Conservation (phyloP, 208 protist genomes). For the Acanthamoeba healyi region DNA sequence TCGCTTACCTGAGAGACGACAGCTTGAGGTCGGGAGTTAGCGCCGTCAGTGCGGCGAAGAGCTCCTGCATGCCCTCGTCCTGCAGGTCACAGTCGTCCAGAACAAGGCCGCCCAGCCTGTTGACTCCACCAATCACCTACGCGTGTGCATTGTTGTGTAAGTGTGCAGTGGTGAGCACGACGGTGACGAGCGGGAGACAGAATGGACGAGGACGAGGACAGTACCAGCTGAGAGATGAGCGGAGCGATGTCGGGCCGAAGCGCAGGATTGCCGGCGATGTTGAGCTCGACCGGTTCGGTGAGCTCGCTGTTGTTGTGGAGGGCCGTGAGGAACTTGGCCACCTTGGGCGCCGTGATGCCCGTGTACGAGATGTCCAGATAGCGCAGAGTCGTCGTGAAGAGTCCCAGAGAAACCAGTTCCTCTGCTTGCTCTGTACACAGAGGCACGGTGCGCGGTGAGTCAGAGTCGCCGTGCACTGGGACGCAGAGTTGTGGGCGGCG, state of each 20-base stretch:
- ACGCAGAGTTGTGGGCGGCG: no score
- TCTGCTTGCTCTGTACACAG: neutral
- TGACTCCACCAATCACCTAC: neutral
- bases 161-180: neutral
- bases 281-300: neutral
- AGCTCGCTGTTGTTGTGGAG: constrained; percentile 16
- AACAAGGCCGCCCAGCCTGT: neutral
- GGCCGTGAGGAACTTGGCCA: neutral
- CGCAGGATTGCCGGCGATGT: neutral
- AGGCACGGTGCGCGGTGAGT: neutral
- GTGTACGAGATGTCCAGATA: constrained; percentile 22
- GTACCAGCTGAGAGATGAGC: constrained; percentile 6
- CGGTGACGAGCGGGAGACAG: neutral
- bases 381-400: constrained; percentile 10
- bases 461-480: no score
- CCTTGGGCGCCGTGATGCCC: constrained; percentile 17
- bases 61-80: neutral
- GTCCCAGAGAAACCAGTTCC: neutral
- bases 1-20: neutral
- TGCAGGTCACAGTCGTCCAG: constrained; percentile 8
- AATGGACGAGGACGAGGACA: neutral
- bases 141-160: neutral
- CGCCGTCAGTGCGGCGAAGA: neutral
- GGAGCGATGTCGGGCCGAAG: neutral
- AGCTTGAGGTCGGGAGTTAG: neutral